phyloP scores from a whole-genome alignment of 768 basidiomycete genomes.

The Macrolepiota albuminosa region DNA sequence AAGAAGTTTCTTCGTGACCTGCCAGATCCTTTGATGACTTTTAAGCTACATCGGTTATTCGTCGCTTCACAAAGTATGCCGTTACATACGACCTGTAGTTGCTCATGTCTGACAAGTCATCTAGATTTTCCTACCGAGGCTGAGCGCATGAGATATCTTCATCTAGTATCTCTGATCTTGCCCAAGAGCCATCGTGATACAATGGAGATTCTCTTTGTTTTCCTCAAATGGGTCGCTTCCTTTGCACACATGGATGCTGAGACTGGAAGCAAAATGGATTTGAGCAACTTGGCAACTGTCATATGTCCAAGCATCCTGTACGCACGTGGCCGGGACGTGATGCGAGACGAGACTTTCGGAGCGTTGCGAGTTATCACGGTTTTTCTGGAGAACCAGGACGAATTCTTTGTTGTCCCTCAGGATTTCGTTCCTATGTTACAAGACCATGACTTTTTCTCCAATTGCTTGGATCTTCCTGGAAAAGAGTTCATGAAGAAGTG shows the following conservation, averaged over 20 bases:
- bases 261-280: constrained; percentile 98
- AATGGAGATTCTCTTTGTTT: constrained; percentile 95
- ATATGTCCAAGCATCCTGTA: constrained; percentile 98
- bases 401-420: constrained; percentile 90
- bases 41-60: constrained; percentile 85
- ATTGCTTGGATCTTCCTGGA: constrained; percentile 81
- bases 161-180: constrained; percentile 79
- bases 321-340: constrained; percentile 77
- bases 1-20: constrained; percentile 97
- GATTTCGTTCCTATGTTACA: constrained; percentile 84
- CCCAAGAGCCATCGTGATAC: constrained; percentile 96
- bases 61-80: constrained; percentile 83
- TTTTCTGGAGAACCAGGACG: constrained; percentile 90
- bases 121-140: constrained; percentile 69
- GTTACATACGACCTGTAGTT: background rate
- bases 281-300: constrained; percentile 92
- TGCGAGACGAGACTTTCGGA: constrained; percentile 89
- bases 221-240: constrained; percentile 99
- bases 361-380: constrained; percentile 83
- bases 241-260: constrained; percentile 98
- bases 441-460: constrained; percentile 90
- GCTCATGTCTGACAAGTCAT: background rate
- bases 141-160: constrained; percentile 80
- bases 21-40: constrained; percentile 94
- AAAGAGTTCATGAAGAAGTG: constrained; percentile 97